Evolutionary conservation across 371 early-diverging fungal species (phyloP), one percentile per base, ranked within the genome.

Genomic region (Mortierella sp.): DNA sequence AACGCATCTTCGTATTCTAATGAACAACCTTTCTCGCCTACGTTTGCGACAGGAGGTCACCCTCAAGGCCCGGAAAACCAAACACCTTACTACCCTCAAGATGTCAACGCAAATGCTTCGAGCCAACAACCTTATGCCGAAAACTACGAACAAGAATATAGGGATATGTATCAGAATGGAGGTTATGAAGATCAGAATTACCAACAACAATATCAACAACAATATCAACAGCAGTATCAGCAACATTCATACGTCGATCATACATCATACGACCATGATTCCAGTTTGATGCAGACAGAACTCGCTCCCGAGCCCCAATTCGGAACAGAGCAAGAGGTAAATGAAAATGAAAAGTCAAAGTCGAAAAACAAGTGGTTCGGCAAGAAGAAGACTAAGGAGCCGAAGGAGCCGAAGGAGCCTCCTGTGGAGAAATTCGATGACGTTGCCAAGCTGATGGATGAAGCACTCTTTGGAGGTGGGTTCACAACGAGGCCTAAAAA

Each of bases 381-480:
- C 28, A 75, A 72, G 58, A 70, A 74, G 47, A 70, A 60, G 47
- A 55, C 64, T 32, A 71, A 66, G 14, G 69, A 75, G 28, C 59
- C 40, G 14, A 64, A 43, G 43, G 43, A 43, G 1, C 6, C 43
- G 9, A 43, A 43, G 43, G 43, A 43, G 11, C 16, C 43, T 5
- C n/a, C 66, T 10, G 54, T 54, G n/a, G 80, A 79, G 51, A 35
- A 39, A 14, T 63, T 68, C 24, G 75, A 79, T 28, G 68, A 67
- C 12, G 75, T 80, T 28, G 75, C 75, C 59, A 80, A 68, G 62
- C 18, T 75, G 43, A 72, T 80, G 69, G 80, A 80, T 32, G 75
- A 80, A 54, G 80, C 75, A 1, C 49, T 80, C 26, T 80, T 80
- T 62, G 80, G 80, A n/a, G 64, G 75, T 2, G 61, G 69, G 2